phyloP scores from a whole-genome alignment of 2,329 filamentous ascomycete species.

The Alternaria burnsii region DNA sequence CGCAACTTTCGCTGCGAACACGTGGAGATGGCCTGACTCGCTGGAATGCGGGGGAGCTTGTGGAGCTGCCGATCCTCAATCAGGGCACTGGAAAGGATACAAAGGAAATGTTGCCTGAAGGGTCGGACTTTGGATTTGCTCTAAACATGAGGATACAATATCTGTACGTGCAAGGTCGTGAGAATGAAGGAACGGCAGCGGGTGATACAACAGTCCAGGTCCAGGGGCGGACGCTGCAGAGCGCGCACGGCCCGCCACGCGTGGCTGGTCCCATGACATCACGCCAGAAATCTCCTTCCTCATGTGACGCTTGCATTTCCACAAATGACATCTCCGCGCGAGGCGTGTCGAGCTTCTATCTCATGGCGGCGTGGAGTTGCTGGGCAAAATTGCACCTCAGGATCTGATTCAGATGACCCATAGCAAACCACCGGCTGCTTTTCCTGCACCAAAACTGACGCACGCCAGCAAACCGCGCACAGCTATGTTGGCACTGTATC shows the following conservation, averaged over 20 bases:
- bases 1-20: constrained; percentile 18
- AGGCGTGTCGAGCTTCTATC: background rate
- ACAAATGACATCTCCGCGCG: background rate
- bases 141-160: background rate
- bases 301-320: constrained; percentile 3
- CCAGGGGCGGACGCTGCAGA: background rate
- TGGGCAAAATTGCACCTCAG: background rate
- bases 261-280: constrained; percentile 13
- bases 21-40: constrained; percentile 21
- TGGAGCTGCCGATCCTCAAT: constrained; percentile 7
- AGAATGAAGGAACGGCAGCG: background rate
- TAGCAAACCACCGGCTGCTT: background rate
- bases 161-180: background rate
- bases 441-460: background rate
- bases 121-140: background rate
- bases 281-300: constrained; percentile 1
- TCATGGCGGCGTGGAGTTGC: background rate
- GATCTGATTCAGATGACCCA: background rate
- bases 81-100: background rate
- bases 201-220: background rate
- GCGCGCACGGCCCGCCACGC: constrained; percentile 11
- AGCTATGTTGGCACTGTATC: background rate
- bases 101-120: background rate
- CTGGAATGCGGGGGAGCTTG: constrained; percentile 19
- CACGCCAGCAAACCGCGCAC: background rate